phyloP scores from a whole-genome alignment of 495 filamentous ascomycete genomes.

The Opeltia flavorubescens region DNA sequence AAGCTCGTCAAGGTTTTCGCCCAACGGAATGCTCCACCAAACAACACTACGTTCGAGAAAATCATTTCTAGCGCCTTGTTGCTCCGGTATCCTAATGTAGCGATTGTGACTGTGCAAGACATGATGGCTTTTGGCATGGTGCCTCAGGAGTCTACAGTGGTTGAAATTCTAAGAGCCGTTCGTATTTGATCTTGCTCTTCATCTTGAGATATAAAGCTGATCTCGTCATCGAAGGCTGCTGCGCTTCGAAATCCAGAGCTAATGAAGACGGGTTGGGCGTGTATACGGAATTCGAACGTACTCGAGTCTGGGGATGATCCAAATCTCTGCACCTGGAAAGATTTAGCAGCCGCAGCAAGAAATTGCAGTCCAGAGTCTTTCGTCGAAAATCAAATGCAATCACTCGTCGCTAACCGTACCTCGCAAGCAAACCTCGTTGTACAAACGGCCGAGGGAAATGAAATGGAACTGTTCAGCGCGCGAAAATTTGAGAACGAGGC shows the following conservation, averaged over 20 bases:
- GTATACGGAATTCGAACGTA: background rate
- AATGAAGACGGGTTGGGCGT: background rate
- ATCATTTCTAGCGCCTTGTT: background rate
- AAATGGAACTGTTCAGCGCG: background rate
- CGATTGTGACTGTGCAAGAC: background rate
- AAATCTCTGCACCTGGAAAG: background rate
- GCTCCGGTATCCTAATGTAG: background rate
- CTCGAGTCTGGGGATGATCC: background rate
- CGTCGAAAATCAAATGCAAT: background rate
- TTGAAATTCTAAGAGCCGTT: background rate
- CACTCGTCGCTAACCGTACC: background rate
- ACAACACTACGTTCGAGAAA: background rate
- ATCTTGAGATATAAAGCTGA: too few relatives aligned
- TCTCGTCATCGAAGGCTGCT: background rate
- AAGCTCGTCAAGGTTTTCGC: background rate
- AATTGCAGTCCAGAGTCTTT: background rate
- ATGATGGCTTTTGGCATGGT: background rate
- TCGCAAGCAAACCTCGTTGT: background rate
- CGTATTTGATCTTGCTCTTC: background rate
- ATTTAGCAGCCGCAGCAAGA: background rate
- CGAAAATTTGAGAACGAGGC: background rate
- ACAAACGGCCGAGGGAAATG: background rate
- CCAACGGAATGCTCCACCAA: background rate
- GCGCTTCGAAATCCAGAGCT: background rate
- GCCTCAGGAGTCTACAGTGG: background rate